Conservation (phyloP, 192 early-diverging fungal species). For the Backusella australiensis region DNA sequence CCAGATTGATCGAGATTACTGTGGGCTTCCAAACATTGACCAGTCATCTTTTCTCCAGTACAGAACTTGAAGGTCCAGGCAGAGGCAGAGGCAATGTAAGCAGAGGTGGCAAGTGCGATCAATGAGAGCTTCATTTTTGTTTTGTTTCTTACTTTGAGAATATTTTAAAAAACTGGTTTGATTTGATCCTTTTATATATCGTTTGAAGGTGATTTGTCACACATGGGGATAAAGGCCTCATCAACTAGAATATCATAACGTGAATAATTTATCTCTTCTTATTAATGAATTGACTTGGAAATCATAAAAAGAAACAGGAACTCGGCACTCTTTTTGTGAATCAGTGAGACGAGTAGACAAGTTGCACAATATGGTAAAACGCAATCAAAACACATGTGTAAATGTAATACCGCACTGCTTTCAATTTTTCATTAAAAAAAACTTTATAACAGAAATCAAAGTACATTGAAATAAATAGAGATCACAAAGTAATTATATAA, state of each 20-base stretch:
- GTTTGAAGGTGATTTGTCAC: neutral
- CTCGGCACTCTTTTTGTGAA: neutral
- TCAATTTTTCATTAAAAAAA: neutral
- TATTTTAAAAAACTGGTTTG: neutral
- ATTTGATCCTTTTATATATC: neutral
- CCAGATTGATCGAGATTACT: neutral
- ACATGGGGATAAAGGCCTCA: neutral
- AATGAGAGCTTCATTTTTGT: neutral
- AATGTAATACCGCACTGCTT: neutral
- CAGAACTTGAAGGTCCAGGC: conserved; percentile 2
- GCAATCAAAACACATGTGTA: neutral
- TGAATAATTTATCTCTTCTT: neutral
- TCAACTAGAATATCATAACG: neutral
- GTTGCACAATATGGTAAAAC: neutral
- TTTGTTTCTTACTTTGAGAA: neutral
- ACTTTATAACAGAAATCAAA: neutral
- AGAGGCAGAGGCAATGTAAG: neutral
- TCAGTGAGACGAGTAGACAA: neutral
- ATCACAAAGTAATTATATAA: neutral
- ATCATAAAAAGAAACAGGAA: neutral
- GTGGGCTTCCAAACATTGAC: neutral
- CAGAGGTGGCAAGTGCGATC: neutral
- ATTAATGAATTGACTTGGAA: neutral
- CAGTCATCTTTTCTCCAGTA: neutral
- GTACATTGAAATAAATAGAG: too few relatives aligned